phyloP scores from a whole-genome alignment of 768 basidiomycete species.

The Rhodotorula sphaerocarpa region DNA sequence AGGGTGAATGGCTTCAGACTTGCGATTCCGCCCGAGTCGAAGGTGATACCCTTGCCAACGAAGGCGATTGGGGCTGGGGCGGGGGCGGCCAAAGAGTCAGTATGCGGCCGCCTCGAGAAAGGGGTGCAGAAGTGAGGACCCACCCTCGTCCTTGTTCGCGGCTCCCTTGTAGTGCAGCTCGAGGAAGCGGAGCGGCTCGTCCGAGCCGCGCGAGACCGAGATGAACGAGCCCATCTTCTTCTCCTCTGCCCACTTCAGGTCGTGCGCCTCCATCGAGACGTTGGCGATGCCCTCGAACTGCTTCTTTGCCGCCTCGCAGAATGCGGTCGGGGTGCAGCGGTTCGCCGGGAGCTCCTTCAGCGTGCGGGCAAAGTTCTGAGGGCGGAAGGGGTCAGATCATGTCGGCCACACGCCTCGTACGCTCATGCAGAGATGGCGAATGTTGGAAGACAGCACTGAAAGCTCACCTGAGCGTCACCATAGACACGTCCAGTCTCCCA shows the following conservation, averaged over 20 bases:
- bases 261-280: slow-evolving; percentile 61
- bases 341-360: slow-evolving; percentile 64
- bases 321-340: slow-evolving; percentile 72
- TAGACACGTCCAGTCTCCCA: slow-evolving; percentile 67
- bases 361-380: slow-evolving; percentile 45
- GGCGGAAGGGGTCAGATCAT: too few relatives aligned
- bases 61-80: slow-evolving; percentile 40
- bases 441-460: slow-evolving; percentile 51
- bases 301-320: slow-evolving; percentile 60
- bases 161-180: slow-evolving; percentile 85
- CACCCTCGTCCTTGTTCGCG: slow-evolving; percentile 47
- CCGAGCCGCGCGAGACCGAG: slow-evolving; percentile 65
- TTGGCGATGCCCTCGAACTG: slow-evolving; percentile 61
- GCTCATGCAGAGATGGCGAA: background rate
- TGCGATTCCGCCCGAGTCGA: slow-evolving; percentile 57
- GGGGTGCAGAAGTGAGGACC: background rate
- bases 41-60: slow-evolving; percentile 77
- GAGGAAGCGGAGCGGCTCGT: slow-evolving; percentile 75
- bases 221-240: slow-evolving; percentile 86
- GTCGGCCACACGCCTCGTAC: background rate
- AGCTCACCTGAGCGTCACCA: slow-evolving; percentile 67
- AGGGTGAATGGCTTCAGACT: slow-evolving; percentile 48
- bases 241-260: slow-evolving; percentile 72
- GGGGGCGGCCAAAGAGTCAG: slow-evolving; percentile 36
- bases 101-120: slow-evolving; percentile 43